Base-by-base conservation (phyloP, 768 basidiomycete genomes). In the Fomitopsis serialis region DNA sequence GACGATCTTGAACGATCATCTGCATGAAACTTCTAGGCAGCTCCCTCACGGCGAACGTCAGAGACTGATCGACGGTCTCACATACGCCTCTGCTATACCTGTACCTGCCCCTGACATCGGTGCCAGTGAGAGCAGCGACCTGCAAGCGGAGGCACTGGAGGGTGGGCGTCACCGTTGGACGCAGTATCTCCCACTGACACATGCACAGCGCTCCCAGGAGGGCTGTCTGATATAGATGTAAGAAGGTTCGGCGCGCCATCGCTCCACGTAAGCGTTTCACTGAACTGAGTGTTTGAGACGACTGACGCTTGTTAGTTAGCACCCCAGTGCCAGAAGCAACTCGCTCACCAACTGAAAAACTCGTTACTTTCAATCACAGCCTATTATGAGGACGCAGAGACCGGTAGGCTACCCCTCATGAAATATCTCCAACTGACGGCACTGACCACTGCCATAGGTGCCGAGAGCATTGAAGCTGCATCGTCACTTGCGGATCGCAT, bases 1-100 rank as follows among this genome's bases (percentile, higher is more conserved):
- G 17, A 50, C 11, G 48, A 54, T 56, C n/a, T 27, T 59, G 1
- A 48, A 56, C 21, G 52, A 56, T 1, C 58, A 59, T 42, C 44
- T 59, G 13, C 12, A 56, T 19, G 15, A 42, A 24, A 23, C 35
- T 24, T 17, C 55, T 2, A 22, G 21, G 25, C 17, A 27, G 17
- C 35, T 32, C 6, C 11, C 29, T 32, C 29, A 32, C 6, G 29
- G 22, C 12, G 6, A 1, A 19, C 36, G 3, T 6, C 25, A 49
- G 23, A 40, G 1, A 5, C 8, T 53, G 4, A 19, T 21, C 12
- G 43, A 46, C n/a, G 44, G 56, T 27, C 53, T 57, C 9, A 29
- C 23, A 17, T 36, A 45, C 43, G 22, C 21, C 21, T 48, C 53
- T 46, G 24, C 54, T 19, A 12, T 24, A 32, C 2, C 1, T 7